These are phyloP conservation scores for Dactylellina leptospora DNA, from an alignment of 2,329 filamentous ascomycete species.

Conservation along the genomic window DNA sequence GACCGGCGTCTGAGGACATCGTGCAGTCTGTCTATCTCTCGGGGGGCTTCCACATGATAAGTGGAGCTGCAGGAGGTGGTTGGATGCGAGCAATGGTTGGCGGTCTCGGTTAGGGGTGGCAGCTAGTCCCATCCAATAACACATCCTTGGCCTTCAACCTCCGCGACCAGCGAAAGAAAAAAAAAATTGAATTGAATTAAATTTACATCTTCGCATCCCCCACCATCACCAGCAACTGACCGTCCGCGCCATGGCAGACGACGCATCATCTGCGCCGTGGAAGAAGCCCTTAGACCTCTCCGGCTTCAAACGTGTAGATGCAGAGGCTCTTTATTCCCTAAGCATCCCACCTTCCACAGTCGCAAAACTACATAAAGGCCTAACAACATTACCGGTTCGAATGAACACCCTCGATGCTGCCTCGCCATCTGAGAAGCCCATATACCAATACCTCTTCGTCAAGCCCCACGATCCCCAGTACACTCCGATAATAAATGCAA, in stretches of 20 bases:
- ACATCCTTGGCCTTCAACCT: too few species aligned
- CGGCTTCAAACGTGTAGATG: constrained; percentile 30
- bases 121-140: too few species aligned
- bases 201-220: not conserved
- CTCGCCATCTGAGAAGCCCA: constrained; percentile 64
- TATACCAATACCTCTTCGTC: constrained; percentile 85
- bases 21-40: constrained; percentile 29
- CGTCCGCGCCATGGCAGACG: constrained; percentile 14
- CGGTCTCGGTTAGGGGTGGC: not conserved
- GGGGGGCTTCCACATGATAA: constrained; percentile 36
- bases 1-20: constrained; percentile 38
- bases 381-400: constrained; percentile 40
- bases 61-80: constrained; percentile 4
- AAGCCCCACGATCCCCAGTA: constrained; percentile 80
- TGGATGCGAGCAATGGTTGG: not conserved
- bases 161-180: too few species aligned
- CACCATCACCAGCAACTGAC: not conserved
- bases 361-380: constrained; percentile 34
- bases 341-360: constrained; percentile 21
- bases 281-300: constrained; percentile 29
- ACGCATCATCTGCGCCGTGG: not conserved
- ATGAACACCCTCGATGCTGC: not conserved
- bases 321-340: constrained; percentile 26
- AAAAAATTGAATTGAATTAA: too few species aligned
- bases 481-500: constrained; percentile 39